Base-by-base conservation (phyloP, 495 filamentous ascomycete genomes). In the Penicillium manginii region DNA sequence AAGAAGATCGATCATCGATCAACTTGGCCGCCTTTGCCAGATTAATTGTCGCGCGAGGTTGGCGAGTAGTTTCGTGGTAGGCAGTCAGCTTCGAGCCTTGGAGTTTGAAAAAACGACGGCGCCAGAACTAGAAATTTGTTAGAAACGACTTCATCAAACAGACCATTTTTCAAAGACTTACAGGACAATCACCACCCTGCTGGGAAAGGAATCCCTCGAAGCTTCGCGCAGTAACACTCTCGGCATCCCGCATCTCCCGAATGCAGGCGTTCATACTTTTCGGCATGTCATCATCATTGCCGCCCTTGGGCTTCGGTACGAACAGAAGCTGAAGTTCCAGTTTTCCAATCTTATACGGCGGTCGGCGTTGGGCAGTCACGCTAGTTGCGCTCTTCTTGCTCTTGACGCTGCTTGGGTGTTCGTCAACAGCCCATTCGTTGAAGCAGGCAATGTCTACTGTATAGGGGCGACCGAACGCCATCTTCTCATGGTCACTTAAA, bases 241-340 rank as follows among this genome's bases (percentile, higher is more conserved):
- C 91, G 10, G 93, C 92, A 42, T 93, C 91, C 62, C 88, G 89
- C 77, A 98, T 83, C 77, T 98, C 93, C 12, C 94, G 82, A 60
- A 98, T 90, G 68, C 91, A 96, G 40, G 88, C 86, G 68, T 90
- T 93, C 91, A 98, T 96, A 74, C 93, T 97, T 85, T 97, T 96
- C 15, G 94, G 94, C 89, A 98, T 96, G 61, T 97, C 94, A 32
- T 96, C 92, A 57, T 97, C 93, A 54, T 87, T 86, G n/a, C 86
- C 83, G 42, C 88, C 90, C 77, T 90, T 90, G 0, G 94, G 93
- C 64, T 91, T 93, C 1, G 94, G 94, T 1, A 98, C 92, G 66
- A 94, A 98, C 6, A 98, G 77, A 6, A 98, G 79, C 75, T 98
- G 94, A 40, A 98, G 79, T 66, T 96, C 90, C 45, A 98, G 78